Base-by-base conservation (phyloP, 495 filamentous ascomycete species). In the Platismatia glauca region DNA sequence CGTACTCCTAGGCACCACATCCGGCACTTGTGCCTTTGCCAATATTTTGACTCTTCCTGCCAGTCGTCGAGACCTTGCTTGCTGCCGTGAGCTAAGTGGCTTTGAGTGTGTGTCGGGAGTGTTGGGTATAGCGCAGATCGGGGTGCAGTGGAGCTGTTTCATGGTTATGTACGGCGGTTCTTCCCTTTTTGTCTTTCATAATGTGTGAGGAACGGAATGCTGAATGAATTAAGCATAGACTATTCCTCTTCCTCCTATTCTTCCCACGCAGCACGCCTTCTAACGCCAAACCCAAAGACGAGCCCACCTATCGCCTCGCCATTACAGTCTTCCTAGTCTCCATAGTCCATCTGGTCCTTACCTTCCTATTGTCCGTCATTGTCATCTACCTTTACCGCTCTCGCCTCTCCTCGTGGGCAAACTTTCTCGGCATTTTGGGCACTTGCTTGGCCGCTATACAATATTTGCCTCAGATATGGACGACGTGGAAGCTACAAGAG, bases 391-490 rank as follows among this genome's bases (percentile, higher is more conserved):
- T 79, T 48, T 74, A 74, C 3, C 88, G 85, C 12, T 64, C 75
- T 4, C 72, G 82, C 48, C 78, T 97, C 1, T 78, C 82, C 29
- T 72, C 76, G 16, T 97, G 89, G 87, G 92, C 95, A 22, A 89
- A 94, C 69, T 76, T 89, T 64, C 82, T 96, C 27, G 94, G 94
- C 15, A 75, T 95, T 61, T 78, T 87, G 68, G 80, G 89, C 43
- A 85, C 90, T 7, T 67, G 86, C n/a, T 84, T 97, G 27, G 88
- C 95, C 0, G 85, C 82, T 0, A 82, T 97, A 27, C 94, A 98
- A 72, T 98, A 97, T 75, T 77, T 97, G 24, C 94, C 94, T 3
- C 94, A 98, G 76, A 91, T 98, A 67, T 92, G 82, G 71, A 96
- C 88, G 35, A 98, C 94, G 2, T 92, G 89, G 75, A 81, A 77